phyloP scores from a whole-genome alignment of 2,329 filamentous ascomycete species.

The Bipolaris oryzae region DNA sequence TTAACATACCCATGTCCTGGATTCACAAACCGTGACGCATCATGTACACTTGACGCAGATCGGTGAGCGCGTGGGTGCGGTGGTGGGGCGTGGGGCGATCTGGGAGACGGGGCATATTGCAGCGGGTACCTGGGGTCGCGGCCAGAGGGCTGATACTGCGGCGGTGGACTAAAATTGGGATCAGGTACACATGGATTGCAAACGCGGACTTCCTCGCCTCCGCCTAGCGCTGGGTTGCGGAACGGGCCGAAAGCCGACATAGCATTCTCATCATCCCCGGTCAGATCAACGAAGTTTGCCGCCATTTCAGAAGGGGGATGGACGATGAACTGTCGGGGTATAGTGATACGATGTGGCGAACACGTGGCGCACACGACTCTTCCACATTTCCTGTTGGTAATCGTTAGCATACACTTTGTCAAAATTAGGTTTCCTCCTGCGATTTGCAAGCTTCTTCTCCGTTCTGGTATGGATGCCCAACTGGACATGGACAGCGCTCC shows the following conservation, averaged over 20 bases:
- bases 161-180: slow-evolving; percentile 66
- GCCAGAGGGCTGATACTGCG: slow-evolving; percentile 49
- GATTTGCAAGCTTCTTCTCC: neutral
- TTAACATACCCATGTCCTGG: slow-evolving; percentile 27
- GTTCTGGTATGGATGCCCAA: neutral
- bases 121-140: slow-evolving; percentile 7
- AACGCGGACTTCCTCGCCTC: slow-evolving; percentile 71
- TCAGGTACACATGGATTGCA: slow-evolving; percentile 77
- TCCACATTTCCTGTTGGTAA: slow-evolving; percentile 75
- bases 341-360: slow-evolving; percentile 93
- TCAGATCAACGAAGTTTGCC: slow-evolving; percentile 52
- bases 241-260: slow-evolving; percentile 38
- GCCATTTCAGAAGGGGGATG: slow-evolving; percentile 60
- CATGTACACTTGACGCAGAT: slow-evolving; percentile 28
- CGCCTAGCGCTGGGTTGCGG: slow-evolving; percentile 61
- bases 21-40: slow-evolving; percentile 22
- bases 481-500: neutral
- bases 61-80: slow-evolving; percentile 29
- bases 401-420: neutral
- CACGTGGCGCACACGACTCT: slow-evolving; percentile 88
- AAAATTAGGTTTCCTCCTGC: neutral
- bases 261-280: slow-evolving; percentile 44
- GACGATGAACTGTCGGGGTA: slow-evolving; percentile 91
- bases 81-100: slow-evolving; percentile 15
- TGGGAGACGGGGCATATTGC: slow-evolving; percentile 11